Evolutionary conservation across 306 rosid genomes (phyloP), one percentile per base, ranked within the genome.

Genomic region (Inga leiocalycina): DNA sequence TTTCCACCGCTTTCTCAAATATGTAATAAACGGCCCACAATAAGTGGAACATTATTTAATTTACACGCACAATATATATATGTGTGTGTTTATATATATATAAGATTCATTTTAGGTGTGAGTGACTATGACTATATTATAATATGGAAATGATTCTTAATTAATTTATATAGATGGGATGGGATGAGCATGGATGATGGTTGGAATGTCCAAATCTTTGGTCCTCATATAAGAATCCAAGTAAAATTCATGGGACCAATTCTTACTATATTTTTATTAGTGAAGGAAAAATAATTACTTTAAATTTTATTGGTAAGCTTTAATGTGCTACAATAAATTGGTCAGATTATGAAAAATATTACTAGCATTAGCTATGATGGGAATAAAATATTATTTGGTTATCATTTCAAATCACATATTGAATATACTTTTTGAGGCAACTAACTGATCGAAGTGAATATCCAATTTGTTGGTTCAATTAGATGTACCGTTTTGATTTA

Each of bases 191-290:
- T 54, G 44, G 81, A 8, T 65, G 77, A 76, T 62, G 75, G 89
- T 83, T 86, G 75, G 46, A 80, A 86, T 77, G 89, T 86, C 89
- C 76, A 83, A 80, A 72, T 86, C 87, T 77, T 80, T 77, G 77
- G 81, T 76, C 80, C 66, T 32, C 34, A 37, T 41, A 75, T 46
- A 62, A 75, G 43, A 82, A 27, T 72, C 59, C 59, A 72, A 22
- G 32, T 34, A n/a, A 72, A 45, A 8, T 45, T 45, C 6, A 72
- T 44, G 27, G 11, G 2, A 7, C 19, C 34, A 22, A 71, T 22
- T 72, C 46, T 45, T 45, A 44, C 22, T 72, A 72, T 45, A 45
- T 45, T 72, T 44, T 44, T 22, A 46, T 45, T 24, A 44, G 37
- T 6, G 76, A 22, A 71, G 35, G 11, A 6, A 45, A 24, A 24